phyloP scores from a whole-genome alignment of 306 rosid genomes.

The Malus sylvestris region DNA sequence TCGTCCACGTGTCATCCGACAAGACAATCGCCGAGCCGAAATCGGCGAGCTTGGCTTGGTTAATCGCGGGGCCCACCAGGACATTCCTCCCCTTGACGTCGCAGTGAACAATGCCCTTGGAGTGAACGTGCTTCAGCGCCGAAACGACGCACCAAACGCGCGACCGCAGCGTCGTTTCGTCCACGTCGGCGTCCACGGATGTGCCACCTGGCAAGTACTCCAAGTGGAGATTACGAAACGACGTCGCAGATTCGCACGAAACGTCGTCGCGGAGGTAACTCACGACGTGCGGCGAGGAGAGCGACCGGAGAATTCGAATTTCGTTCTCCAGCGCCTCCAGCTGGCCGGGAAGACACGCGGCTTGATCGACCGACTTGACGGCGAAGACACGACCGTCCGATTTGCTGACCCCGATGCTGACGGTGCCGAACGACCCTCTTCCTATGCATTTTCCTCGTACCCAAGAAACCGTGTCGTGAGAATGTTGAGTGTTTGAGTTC shows the following conservation, averaged over 20 bases:
- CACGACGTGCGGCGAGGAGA: slow-evolving; percentile 59
- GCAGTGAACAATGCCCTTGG: slow-evolving; percentile 63
- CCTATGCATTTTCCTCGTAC: slow-evolving; percentile 64
- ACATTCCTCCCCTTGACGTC: slow-evolving; percentile 80
- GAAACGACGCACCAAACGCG: slow-evolving; percentile 56
- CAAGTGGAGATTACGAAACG: slow-evolving; percentile 59
- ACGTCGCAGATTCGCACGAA: slow-evolving; percentile 34
- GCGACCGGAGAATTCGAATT: slow-evolving; percentile 44
- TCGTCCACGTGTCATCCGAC: not conserved
- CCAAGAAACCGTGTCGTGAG: slow-evolving; percentile 47
- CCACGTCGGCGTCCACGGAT: slow-evolving; percentile 36
- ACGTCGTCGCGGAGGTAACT: slow-evolving; percentile 53
- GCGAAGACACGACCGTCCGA: slow-evolving; percentile 50
- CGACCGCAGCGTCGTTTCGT: slow-evolving; percentile 40
- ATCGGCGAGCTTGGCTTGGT: slow-evolving; percentile 58
- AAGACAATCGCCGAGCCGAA: slow-evolving; percentile 61
- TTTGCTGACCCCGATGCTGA: slow-evolving; percentile 41
- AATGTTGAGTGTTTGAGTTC: not conserved
- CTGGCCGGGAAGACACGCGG: slow-evolving; percentile 24
- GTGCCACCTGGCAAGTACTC: slow-evolving; percentile 88
- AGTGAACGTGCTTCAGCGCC: slow-evolving; percentile 56
- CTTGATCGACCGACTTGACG: slow-evolving; percentile 64
- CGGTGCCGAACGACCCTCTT: slow-evolving; percentile 67
- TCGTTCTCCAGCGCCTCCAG: slow-evolving; percentile 62
- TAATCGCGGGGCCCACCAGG: slow-evolving; percentile 26